Base-by-base conservation (phyloP, 2,329 filamentous ascomycete genomes). In the Clarireedia monteithiana region DNA sequence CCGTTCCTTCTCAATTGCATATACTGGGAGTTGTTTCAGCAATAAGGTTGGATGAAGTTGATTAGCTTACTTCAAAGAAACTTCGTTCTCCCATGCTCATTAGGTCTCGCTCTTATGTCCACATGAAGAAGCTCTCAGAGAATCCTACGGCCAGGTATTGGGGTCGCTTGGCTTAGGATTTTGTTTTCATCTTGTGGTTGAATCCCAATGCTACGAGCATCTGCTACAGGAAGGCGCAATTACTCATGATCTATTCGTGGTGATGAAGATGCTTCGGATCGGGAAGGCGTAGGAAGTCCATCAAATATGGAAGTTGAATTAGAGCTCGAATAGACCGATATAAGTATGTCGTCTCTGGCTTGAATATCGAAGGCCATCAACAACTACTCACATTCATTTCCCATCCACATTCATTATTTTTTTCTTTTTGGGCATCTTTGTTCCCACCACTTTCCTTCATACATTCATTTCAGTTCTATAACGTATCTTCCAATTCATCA, bases 301-400 rank as follows among this genome's bases (percentile, higher is more conserved):
- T 14, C 45, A 30, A 23, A 36, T 26, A 36, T 20, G 17, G 6
- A 36, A 34, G 48, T 14, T 7, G 27, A 17, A 9, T 7, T 2
- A 9, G 9, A 15, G 12, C 38, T 55, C 9, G 14, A 44, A 34
- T 42, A 27, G 42, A 34, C 30, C 34, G n/a, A 45, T 55, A 55
- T 55, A 55, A 55, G 52, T 55, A 50, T 44, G 30, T 20, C 42
- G n/a, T 44, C 2, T 27, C 17, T 4, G 6, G 15, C 26, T 12
- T 14, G 14, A 55, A 50, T 24, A 10, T 44, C 26, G 20, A 50
- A 26, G 3, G 50, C 10, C 36, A 55, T 44, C 52, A 55, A 44
- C 36, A 50, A 50, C 52, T 55, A 50, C 52, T 55, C 52, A 50
- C 52, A 55, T 44, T 44, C 52, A 50, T 55, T 55, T 54, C 36